Conservation (phyloP, 352 stramenopile species). For the Pythium pectinolyticum region DNA sequence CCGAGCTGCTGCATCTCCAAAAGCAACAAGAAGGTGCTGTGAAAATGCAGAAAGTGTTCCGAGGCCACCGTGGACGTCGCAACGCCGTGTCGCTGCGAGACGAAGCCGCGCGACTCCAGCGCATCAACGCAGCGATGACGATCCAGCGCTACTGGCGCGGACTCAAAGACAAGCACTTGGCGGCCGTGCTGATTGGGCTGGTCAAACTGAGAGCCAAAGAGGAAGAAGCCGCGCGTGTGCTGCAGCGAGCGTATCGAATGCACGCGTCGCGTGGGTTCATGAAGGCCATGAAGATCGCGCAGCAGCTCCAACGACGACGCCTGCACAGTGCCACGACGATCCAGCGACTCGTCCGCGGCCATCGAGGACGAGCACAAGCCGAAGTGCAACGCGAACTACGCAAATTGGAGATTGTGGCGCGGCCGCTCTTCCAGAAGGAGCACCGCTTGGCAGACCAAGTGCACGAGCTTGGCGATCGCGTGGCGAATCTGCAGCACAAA, state of each 20-base stretch:
- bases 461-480: slow-evolving; percentile 48
- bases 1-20: slow-evolving; percentile 50
- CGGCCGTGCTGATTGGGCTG: slow-evolving; percentile 65
- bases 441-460: slow-evolving; percentile 42
- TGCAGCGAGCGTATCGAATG: slow-evolving; percentile 66
- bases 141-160: slow-evolving; percentile 82
- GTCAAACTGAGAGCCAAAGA: slow-evolving; percentile 65
- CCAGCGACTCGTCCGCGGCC: slow-evolving; percentile 77
- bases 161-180: slow-evolving; percentile 72
- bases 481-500: slow-evolving; percentile 44
- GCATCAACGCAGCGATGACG: slow-evolving; percentile 57
- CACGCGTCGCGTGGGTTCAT: slow-evolving; percentile 62
- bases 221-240: slow-evolving; percentile 49
- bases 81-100: slow-evolving; percentile 40
- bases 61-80: slow-evolving; percentile 50
- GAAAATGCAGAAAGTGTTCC: slow-evolving; percentile 71
- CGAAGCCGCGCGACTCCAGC: slow-evolving; percentile 39
- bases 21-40: slow-evolving; percentile 49
- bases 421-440: slow-evolving; percentile 68
- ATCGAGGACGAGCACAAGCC: slow-evolving; percentile 63
- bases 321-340: slow-evolving; percentile 53
- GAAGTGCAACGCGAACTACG: slow-evolving; percentile 79
- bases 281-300: slow-evolving; percentile 53
- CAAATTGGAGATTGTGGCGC: slow-evolving; percentile 70
- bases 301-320: slow-evolving; percentile 44